phyloP scores from a whole-genome alignment of 1,139 yeast genomes.

The Blastobotrys indianensis region DNA sequence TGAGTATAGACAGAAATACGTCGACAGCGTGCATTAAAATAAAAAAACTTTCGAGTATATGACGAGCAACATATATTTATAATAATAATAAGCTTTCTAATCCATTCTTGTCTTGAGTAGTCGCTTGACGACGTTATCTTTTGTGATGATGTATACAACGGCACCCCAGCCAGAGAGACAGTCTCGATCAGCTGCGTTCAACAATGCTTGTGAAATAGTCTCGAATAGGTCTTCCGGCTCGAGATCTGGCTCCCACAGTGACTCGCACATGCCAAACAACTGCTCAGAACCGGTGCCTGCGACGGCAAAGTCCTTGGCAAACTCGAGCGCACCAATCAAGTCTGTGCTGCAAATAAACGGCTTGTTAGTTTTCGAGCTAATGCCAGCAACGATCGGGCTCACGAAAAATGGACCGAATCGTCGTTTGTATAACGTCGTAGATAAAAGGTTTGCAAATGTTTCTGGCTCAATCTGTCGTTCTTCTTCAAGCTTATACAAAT shows the following conservation, averaged over 20 bases:
- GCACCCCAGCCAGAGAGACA: constrained; percentile 99
- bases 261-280: constrained; percentile 96
- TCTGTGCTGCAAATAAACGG: constrained; percentile 97
- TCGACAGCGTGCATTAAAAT: constrained; percentile 21
- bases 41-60: neutral
- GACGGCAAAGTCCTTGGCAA: constrained; percentile 92
- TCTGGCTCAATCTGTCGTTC: constrained; percentile 90
- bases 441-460: constrained; percentile 87
- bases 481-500: constrained; percentile 84
- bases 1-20: constrained; percentile 38
- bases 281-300: constrained; percentile 96
- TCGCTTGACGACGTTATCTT: constrained; percentile 84
- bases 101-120: constrained; percentile 93
- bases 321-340: constrained; percentile 93
- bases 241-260: constrained; percentile 87
- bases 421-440: constrained; percentile 81
- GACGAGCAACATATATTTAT: neutral
- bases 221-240: constrained; percentile 96
- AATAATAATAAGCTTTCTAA: constrained; percentile 29
- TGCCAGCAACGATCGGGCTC: constrained; percentile 95
- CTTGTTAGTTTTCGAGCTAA: constrained; percentile 68
- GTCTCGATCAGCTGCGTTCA: constrained; percentile 96
- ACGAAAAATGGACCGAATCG: constrained; percentile 94
- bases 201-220: constrained; percentile 87
- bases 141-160: constrained; percentile 84